A percentile compares a stretch with the other conserved stretches of the same genome.
phyloP scores from a whole-genome alignment of 805 yeast genomes.

The Pichia insulana region DNA sequence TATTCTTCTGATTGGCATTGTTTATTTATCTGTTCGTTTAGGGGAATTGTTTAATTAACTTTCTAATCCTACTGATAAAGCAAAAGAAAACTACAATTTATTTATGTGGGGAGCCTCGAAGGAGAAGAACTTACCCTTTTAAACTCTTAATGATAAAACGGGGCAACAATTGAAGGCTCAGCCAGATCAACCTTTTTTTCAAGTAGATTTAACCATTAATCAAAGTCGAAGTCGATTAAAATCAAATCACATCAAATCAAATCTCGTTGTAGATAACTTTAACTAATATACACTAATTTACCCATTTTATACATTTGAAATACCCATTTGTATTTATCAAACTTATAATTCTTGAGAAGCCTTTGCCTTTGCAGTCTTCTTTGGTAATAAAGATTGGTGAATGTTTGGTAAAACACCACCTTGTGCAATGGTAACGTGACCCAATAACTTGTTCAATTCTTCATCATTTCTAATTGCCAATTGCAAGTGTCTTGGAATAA shows the following conservation, averaged over 20 bases:
- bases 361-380: conserved; percentile 45
- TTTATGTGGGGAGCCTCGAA: not conserved
- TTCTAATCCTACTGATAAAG: not conserved
- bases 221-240: too few relatives aligned
- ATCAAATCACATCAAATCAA: too few relatives aligned
- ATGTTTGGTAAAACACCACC: conserved; percentile 99
- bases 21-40: not conserved
- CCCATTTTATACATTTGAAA: conserved; percentile 8
- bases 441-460: conserved; percentile 89
- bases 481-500: conserved; percentile 97
- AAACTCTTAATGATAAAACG: not conserved
- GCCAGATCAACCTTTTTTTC: not conserved
- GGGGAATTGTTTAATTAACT: not conserved
- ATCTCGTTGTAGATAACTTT: conserved; percentile 9
- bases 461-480: conserved; percentile 98
- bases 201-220: too few relatives aligned
- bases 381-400: conserved; percentile 80
- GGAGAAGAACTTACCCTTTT: not conserved
- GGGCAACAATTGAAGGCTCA: not conserved
- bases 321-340: conserved; percentile 3
- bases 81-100: not conserved
- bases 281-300: conserved; percentile 10
- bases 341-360: conserved; percentile 52
- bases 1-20: conserved; percentile 30
- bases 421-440: conserved; percentile 93